These are phyloP conservation scores for Elaeis oleifera DNA, from an alignment of 202 grass and related monocot species.

Conservation along the genomic window DNA sequence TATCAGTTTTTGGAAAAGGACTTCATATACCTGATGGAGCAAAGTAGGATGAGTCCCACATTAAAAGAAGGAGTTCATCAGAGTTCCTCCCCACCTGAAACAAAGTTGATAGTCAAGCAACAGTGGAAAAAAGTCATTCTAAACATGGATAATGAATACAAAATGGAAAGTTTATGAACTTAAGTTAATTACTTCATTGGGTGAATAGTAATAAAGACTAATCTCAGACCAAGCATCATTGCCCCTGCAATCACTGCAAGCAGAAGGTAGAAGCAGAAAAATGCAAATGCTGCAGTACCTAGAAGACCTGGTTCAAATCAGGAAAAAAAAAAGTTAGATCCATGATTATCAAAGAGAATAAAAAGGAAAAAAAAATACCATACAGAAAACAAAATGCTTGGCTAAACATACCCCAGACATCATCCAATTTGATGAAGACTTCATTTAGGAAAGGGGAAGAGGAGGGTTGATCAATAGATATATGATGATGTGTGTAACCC, in stretches of 20 bases:
- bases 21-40: constrained; percentile 54
- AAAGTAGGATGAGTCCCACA: constrained; percentile 76
- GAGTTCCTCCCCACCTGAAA: constrained; percentile 69
- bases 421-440: constrained; percentile 90
- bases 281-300: constrained; percentile 95
- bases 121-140: not conserved
- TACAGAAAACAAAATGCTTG: not conserved
- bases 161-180: constrained; percentile 6
- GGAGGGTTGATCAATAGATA: constrained; percentile 86
- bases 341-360: not conserved
- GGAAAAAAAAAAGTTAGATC: not conserved
- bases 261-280: constrained; percentile 98
- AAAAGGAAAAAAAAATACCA: constrained; percentile 9
- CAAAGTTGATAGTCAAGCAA: constrained; percentile 15
- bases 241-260: constrained; percentile 90
- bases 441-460: constrained; percentile 96
- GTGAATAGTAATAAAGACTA: constrained; percentile 89
- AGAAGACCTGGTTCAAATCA: constrained; percentile 64
- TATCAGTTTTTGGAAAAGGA: constrained; percentile 16
- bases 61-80: constrained; percentile 93
- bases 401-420: constrained; percentile 66
- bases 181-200: constrained; percentile 71
- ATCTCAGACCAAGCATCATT: constrained; percentile 78
- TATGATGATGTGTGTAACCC: constrained; percentile 93
- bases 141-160: constrained; percentile 6